Evolutionary conservation across 2,329 filamentous ascomycete species (phyloP), one percentile per base, ranked within the genome.

Genomic region (Cordyceps pruinosa): DNA sequence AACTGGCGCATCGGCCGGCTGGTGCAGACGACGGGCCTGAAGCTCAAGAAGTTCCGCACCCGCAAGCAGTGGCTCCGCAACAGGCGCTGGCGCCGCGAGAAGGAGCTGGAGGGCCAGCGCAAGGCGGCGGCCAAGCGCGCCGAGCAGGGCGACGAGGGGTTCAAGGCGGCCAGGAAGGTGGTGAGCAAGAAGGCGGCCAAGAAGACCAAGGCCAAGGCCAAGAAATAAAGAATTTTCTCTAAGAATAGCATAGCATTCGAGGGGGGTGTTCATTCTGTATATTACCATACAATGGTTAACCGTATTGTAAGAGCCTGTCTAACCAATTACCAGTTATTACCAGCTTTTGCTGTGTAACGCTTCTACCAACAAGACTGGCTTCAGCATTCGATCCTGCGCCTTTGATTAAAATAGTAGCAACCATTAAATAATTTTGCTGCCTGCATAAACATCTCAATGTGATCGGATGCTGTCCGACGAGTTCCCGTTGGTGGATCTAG

Each of bases 1-100:
- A 83, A 81, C 71, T 82, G 79, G 75, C 74, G 77, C 26, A 80
- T 85, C 48, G 82, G 82, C 13, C 75, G 76, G 10, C 71, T 85
- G 48, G 76, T 78, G 52, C 73, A 72, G 62, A 79, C 78, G 61
- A 80, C 78, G 65, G 74, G 76, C 21, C 72, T 76, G 57, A 71
- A 77, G 57, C 74, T 77, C 25, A 79, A 76, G 61, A 73, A 77
- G 56, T 77, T 78, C 66, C 71, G 74, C 23, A 78, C 79, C 59
- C 72, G 81, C 47, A 79, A 77, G 67, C 73, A 76, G 62, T 74
- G 71, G 65, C 73, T 81, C 65, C 69, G 78, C 44, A 69, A 75
- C 55, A 65, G 73, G 49, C 64, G 74, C 54, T 77, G 73, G 72
- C 72, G 71, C 56, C 64, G 71, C 19, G 75, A 77, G 69, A 65